These are phyloP conservation scores for Aureobasidium sp. DNA, from an alignment of 2,329 filamentous ascomycete species.

Conservation along the genomic window DNA sequence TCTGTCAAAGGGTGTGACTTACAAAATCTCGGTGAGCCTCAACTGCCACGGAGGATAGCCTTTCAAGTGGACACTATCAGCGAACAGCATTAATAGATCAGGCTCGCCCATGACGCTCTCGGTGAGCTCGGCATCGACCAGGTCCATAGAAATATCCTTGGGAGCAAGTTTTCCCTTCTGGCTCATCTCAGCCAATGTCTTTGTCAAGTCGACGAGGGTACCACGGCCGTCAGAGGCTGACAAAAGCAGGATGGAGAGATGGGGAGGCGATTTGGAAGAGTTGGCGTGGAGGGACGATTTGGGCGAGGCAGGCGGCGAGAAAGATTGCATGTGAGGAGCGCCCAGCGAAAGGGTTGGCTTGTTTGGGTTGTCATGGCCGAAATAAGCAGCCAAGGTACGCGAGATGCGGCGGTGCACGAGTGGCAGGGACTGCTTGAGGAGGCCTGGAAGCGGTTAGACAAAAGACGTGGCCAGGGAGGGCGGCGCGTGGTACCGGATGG, in stretches of 20 bases:
- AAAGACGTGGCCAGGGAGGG: background rate
- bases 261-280: conserved; percentile 24
- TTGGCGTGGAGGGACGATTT: conserved; percentile 22
- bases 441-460: conserved; percentile 45
- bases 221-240: conserved; percentile 84
- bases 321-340: conserved; percentile 59
- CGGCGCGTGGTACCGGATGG: conserved; percentile 57
- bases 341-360: conserved; percentile 64
- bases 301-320: conserved; percentile 41
- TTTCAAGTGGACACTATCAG: conserved; percentile 70
- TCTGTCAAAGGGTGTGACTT: conserved; percentile 28
- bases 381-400: conserved; percentile 77
- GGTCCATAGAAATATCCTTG: conserved; percentile 71
- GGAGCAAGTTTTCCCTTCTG: conserved; percentile 76
- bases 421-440: conserved; percentile 83
- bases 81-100: conserved; percentile 80
- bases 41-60: conserved; percentile 97
- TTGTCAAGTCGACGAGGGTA: conserved; percentile 89
- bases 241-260: conserved; percentile 64
- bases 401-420: conserved; percentile 71
- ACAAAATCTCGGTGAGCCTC: conserved; percentile 87
- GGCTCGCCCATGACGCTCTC: conserved; percentile 77
- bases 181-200: conserved; percentile 89
- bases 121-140: conserved; percentile 81
- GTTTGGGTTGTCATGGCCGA: conserved; percentile 53